phyloP scores from a whole-genome alignment of 2,329 filamentous ascomycete species.

The Diaporthe sp. region DNA sequence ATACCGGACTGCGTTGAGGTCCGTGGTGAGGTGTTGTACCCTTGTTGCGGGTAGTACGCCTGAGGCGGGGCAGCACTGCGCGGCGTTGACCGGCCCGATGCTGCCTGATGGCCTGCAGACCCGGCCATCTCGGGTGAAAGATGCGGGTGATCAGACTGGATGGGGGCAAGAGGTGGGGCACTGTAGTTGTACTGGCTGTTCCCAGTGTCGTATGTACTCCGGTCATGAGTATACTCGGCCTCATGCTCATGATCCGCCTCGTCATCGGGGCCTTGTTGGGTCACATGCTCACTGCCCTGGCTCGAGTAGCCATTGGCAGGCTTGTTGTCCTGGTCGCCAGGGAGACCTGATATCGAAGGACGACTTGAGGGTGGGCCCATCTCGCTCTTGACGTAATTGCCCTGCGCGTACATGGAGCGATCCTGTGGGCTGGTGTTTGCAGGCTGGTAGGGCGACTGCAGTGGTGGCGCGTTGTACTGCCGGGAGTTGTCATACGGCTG shows the following conservation, averaged over 20 bases:
- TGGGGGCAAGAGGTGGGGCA: constrained; percentile 73
- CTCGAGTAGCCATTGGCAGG: constrained; percentile 71
- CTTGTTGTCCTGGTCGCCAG: constrained; percentile 72
- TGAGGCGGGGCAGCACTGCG: constrained; percentile 81
- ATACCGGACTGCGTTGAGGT: constrained; percentile 80
- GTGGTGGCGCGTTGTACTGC: constrained; percentile 79
- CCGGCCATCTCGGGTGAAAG: constrained; percentile 86
- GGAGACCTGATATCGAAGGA: constrained; percentile 65
- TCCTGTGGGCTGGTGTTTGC: constrained; percentile 72
- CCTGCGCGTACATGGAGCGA: constrained; percentile 75
- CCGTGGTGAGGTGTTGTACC: constrained; percentile 86
- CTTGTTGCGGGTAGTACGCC: constrained; percentile 78
- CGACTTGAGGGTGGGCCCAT: constrained; percentile 86
- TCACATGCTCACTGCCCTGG: constrained; percentile 67
- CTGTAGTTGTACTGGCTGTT: constrained; percentile 85
- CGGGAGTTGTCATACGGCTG: constrained; percentile 83
- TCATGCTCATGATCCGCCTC: constrained; percentile 81
- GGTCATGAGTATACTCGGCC: constrained; percentile 89
- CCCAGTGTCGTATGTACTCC: constrained; percentile 78
- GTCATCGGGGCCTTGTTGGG: constrained; percentile 70
- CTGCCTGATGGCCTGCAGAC: constrained; percentile 83
- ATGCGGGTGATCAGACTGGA: constrained; percentile 81
- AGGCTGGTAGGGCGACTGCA: constrained; percentile 79
- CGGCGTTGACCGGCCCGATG: constrained; percentile 87
- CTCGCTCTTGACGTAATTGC: constrained; percentile 83